Percentiles rank a stretch among this genome's conserved stretches.
These are phyloP conservation scores for Eutypa lata DNA, from an alignment of 2,329 filamentous ascomycete species.

Conservation along the genomic window DNA sequence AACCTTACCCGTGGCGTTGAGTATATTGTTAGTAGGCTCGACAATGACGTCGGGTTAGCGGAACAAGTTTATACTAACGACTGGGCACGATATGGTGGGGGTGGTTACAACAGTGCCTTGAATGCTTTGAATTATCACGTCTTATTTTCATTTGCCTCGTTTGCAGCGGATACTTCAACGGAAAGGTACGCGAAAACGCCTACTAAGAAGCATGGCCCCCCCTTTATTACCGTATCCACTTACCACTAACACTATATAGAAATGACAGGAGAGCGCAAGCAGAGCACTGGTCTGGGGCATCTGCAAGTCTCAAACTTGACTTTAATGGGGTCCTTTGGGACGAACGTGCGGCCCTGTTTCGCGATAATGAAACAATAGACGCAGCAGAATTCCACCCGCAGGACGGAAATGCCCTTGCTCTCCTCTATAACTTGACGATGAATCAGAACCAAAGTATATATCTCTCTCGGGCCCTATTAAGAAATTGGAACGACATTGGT, in stretches of 20 bases:
- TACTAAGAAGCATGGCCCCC: no score
- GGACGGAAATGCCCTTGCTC: conserved; percentile 47
- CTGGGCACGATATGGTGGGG: conserved; percentile 27
- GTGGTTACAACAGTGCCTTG: conserved; percentile 28
- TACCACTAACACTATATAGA: background rate
- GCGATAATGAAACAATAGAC: conserved; percentile 41
- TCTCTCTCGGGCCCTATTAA: conserved; percentile 14
- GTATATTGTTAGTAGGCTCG: conserved; percentile 11
- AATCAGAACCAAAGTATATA: conserved; percentile 8
- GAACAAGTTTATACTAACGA: conserved; percentile 21
- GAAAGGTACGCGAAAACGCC: background rate
- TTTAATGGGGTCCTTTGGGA: conserved; percentile 47
- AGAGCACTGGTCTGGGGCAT: conserved; percentile 5
- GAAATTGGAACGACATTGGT: conserved; percentile 27
- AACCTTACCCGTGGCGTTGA: conserved; percentile 34
- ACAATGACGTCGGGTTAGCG: conserved; percentile 10
- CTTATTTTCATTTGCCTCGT: conserved; percentile 16
- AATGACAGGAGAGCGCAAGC: conserved; percentile 1
- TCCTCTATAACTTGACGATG: conserved; percentile 26
- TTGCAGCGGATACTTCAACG: conserved; percentile 8
- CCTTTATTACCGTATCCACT: background rate
- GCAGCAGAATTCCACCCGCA: conserved; percentile 41
- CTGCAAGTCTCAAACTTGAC: conserved; percentile 19
- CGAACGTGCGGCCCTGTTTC: conserved; percentile 38
- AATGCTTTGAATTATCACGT: conserved; percentile 30